Evolutionary conservation across 108 stramenopile species (phyloP).

Genomic region (Conticribra guillardii): DNA sequence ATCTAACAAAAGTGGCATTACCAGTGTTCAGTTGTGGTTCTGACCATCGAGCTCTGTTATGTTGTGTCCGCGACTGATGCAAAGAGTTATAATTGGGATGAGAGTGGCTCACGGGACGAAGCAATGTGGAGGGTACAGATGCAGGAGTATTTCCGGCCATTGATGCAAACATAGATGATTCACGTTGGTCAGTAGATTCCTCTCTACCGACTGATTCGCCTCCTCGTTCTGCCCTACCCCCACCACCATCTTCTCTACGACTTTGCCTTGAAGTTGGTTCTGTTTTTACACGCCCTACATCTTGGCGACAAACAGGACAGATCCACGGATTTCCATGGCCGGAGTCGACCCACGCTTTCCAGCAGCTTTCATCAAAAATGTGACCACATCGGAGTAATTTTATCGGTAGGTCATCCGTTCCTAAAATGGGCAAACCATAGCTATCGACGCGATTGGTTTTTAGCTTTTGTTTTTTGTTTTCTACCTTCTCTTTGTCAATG

Average conservation of each 20-base stretch:
- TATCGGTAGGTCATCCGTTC: conserved; percentile 70
- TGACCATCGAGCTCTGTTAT: background rate
- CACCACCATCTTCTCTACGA: background rate
- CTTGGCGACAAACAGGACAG: conserved; percentile 86
- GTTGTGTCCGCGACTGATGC: background rate
- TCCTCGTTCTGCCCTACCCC: background rate
- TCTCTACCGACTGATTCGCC: conserved; percentile 5
- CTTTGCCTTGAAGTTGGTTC: background rate
- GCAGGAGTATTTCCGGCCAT: background rate
- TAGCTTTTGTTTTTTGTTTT: conserved; percentile 8
- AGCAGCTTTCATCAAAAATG: conserved; percentile 87
- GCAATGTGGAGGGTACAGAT: background rate
- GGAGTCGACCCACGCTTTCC: conserved; percentile 79
- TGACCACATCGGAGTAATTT: conserved; percentile 89
- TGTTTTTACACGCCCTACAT: conserved; percentile 55
- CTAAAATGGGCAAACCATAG: conserved; percentile 69
- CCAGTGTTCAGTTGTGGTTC: background rate
- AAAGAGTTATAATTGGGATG: background rate
- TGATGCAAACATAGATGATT: background rate
- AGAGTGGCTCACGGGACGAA: background rate
- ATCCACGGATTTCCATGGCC: conserved; percentile 81
- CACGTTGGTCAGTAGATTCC: background rate
- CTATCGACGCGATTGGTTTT: conserved; percentile 64
- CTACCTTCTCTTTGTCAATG: conserved; percentile 12
- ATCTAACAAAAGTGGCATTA: no score